phyloP scores from a whole-genome alignment of 306 rosid genomes.

The Prunus padus region DNA sequence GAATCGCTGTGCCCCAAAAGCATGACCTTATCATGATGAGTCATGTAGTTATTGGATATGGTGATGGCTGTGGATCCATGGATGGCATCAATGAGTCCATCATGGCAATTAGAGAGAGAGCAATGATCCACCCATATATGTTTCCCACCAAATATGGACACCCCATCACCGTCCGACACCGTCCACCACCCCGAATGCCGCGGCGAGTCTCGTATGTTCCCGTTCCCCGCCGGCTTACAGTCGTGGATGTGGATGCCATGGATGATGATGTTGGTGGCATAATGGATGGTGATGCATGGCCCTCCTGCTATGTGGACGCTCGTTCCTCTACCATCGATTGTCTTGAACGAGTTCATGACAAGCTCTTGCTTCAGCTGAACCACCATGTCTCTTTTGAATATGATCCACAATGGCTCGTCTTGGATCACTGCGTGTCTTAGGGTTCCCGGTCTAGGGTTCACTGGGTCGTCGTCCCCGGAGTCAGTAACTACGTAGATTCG shows the following conservation, averaged over 20 bases:
- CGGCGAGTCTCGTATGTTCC: slow-evolving; percentile 66
- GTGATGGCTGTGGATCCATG: slow-evolving; percentile 91
- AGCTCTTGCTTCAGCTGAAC: slow-evolving; percentile 57
- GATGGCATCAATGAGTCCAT: slow-evolving; percentile 79
- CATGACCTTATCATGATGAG: slow-evolving; percentile 95
- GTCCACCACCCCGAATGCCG: slow-evolving; percentile 73
- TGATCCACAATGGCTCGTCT: slow-evolving; percentile 83
- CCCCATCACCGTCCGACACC: slow-evolving; percentile 72
- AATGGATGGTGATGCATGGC: slow-evolving; percentile 73
- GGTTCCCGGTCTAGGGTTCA: slow-evolving; percentile 72
- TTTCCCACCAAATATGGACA: slow-evolving; percentile 55
- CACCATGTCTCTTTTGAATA: slow-evolving; percentile 86
- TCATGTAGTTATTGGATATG: slow-evolving; percentile 76
- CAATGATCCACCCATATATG: slow-evolving; percentile 86
- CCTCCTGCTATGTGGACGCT: slow-evolving; percentile 85
- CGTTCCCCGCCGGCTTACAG: slow-evolving; percentile 67
- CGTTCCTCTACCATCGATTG: slow-evolving; percentile 86
- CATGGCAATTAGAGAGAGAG: slow-evolving; percentile 71
- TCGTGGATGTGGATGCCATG: slow-evolving; percentile 84
- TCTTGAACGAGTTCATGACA: slow-evolving; percentile 80
- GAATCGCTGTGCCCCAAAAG: slow-evolving; percentile 87
- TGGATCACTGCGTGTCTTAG: slow-evolving; percentile 73
- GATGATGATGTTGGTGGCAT: slow-evolving; percentile 64
- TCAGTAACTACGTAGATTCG: slow-evolving; percentile 59
- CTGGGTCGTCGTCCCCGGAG: slow-evolving; percentile 61